These are phyloP conservation scores for Aspergillus vadensis DNA, from an alignment of 2,329 filamentous ascomycete genomes.

Conservation along the genomic window DNA sequence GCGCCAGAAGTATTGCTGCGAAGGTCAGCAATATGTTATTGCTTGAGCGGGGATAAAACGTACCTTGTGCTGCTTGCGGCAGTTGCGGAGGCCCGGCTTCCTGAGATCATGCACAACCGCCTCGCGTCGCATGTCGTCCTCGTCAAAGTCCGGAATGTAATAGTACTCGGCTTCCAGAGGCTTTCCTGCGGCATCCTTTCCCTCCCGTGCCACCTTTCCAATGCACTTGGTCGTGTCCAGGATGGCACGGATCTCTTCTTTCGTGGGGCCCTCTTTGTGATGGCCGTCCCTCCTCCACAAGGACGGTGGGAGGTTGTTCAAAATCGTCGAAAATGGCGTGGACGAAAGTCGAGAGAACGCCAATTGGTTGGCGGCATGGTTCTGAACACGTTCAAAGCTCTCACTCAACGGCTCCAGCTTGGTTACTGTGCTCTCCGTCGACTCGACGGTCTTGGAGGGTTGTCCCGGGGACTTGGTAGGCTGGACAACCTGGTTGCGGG, in stretches of 20 bases:
- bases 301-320: conserved; percentile 77
- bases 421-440: conserved; percentile 15
- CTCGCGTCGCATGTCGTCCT: conserved; percentile 73
- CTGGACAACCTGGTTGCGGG: conserved; percentile 35
- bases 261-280: conserved; percentile 54
- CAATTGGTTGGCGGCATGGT: conserved; percentile 93
- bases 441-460: conserved; percentile 25
- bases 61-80: conserved; percentile 97
- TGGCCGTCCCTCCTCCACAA: conserved; percentile 54
- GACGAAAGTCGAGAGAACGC: conserved; percentile 92
- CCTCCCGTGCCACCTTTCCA: conserved; percentile 83
- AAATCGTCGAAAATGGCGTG: conserved; percentile 83
- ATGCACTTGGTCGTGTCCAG: conserved; percentile 77
- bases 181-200: conserved; percentile 95
- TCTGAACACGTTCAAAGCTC: conserved; percentile 51
- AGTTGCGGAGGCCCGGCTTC: conserved; percentile 85
- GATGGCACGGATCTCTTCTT: conserved; percentile 67
- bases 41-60: conserved; percentile 24
- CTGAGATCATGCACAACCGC: conserved; percentile 83
- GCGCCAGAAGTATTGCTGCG: conserved; percentile 72
- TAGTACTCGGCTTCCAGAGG: conserved; percentile 95
- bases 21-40: conserved; percentile 23
- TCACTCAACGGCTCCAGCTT: conserved; percentile 29
- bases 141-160: conserved; percentile 85
- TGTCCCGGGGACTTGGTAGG: conserved; percentile 36